These are phyloP conservation scores for Quercus rubra DNA, from an alignment of 306 rosid species.

Conservation along the genomic window DNA sequence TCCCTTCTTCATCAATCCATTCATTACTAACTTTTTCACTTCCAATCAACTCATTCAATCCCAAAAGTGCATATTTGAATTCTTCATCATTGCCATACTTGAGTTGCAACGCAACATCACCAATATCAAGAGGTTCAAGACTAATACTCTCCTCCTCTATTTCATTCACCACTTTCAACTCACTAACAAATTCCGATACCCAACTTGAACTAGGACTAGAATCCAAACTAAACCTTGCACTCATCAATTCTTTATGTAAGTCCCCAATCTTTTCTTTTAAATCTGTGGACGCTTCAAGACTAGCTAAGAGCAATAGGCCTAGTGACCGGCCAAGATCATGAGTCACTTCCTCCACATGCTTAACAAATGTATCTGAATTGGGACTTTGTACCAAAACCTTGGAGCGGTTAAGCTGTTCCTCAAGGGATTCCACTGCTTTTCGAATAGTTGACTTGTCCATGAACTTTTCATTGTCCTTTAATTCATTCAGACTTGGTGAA, in stretches of 20 bases:
- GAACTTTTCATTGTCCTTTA: conserved; percentile 38
- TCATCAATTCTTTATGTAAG: conserved; percentile 61
- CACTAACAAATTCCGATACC: conserved; percentile 38
- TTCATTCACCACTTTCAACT: conserved; percentile 43
- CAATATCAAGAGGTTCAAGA: conserved; percentile 20
- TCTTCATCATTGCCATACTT: conserved; percentile 75
- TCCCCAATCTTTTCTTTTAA: conserved; percentile 52
- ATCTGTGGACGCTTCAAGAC: conserved; percentile 52
- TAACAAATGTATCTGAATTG: conserved; percentile 33
- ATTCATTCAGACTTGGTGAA: conserved; percentile 50
- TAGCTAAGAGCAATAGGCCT: conserved; percentile 65
- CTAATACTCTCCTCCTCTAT: conserved; percentile 44
- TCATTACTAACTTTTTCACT: conserved; percentile 35
- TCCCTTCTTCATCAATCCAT: conserved; percentile 56
- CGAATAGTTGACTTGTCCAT: conserved; percentile 49
- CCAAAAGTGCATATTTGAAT: conserved; percentile 47
- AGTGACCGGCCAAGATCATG: conserved; percentile 78
- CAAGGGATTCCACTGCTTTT: conserved; percentile 76
- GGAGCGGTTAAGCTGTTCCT: conserved; percentile 52
- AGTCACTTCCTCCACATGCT: conserved; percentile 55
- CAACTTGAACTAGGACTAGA: conserved; percentile 50
- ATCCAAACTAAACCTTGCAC: conserved; percentile 36
- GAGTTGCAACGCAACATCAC: conserved; percentile 56
- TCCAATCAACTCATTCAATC: conserved; percentile 48
- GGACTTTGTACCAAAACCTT: conserved; percentile 37